Evolutionary conservation across 148 eudicot species (phyloP), one percentile per base, ranked within the genome.

Genomic region (Fagopyrum homotropicum): DNA sequence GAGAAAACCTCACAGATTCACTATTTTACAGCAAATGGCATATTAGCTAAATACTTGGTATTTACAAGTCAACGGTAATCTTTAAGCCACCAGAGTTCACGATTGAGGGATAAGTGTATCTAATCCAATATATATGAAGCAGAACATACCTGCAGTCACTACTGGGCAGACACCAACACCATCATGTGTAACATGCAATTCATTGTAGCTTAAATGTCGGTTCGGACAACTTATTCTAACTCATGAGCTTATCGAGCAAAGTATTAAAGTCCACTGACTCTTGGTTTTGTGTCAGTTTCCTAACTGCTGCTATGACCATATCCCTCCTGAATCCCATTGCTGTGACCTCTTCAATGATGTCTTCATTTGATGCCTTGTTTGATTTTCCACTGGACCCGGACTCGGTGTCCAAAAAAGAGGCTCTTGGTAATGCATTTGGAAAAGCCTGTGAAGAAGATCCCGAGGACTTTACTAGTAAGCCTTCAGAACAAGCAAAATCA

Each of bases 231-330:
- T 56, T 17, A 8, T 19, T 22, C 19, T 17, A 64, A 30, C 14
- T 64, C 70, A 66, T 66, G 71, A 66, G 71, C 46, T 66, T 66
- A 66, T 40, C 46, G 46, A 66, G 47, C 71, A 66, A 66, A 40
- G 71, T 5, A 43, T 40, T 66, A 3, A 66, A 40, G 17, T 66
- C 71, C 47, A 40, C 71, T 3, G 71, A 43, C 47, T 66, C 19
- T 14, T 40, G 45, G 4, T 40, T 66, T 43, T 66, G 71, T 14
- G 45, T 66, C 71, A 66, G 1, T 46, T 66, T 66, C 47, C n/a
- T 63, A 10, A 30, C 44, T 0, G 16, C 44, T 9, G 45, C 69
- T 10, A 63, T 63, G 69, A 63, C 69, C 69, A 11, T 29, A 63
- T 63, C 69, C 5, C 69, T 63, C 26, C 69, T 63, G 69, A 63